phyloP scores from a whole-genome alignment of 495 filamentous ascomycete genomes.

The Annulohypoxylon nitens region DNA sequence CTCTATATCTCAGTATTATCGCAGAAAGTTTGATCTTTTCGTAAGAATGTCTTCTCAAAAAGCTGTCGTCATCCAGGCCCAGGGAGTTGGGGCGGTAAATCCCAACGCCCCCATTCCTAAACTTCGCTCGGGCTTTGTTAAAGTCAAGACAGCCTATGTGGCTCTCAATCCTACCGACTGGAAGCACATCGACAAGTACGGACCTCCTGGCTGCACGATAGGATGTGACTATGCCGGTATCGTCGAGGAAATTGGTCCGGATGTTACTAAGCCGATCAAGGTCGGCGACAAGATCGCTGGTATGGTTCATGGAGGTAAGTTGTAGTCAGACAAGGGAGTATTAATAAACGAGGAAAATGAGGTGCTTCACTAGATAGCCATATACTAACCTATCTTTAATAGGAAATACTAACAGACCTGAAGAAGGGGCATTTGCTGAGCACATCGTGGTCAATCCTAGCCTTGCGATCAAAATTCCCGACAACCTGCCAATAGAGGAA shows the following conservation, averaged over 20 bases:
- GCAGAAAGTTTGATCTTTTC: background rate
- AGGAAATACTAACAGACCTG: slow-evolving; percentile 19
- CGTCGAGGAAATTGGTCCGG: slow-evolving; percentile 50
- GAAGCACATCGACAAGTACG: slow-evolving; percentile 61
- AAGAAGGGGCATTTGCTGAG: slow-evolving; percentile 54
- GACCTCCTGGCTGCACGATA: slow-evolving; percentile 30
- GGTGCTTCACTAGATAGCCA: background rate
- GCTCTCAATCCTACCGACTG: slow-evolving; percentile 68
- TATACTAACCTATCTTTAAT: background rate
- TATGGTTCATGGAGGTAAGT: slow-evolving; percentile 45
- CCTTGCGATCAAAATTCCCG: slow-evolving; percentile 37
- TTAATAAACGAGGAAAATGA: background rate
- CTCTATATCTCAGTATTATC: background rate
- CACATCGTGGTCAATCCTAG: slow-evolving; percentile 44
- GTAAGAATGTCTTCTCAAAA: slow-evolving; percentile 20
- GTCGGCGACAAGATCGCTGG: slow-evolving; percentile 54
- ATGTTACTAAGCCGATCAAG: slow-evolving; percentile 43
- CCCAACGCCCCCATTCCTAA: slow-evolving; percentile 18
- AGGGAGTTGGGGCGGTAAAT: background rate
- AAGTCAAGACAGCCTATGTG: slow-evolving; percentile 52
- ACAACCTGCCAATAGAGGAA: slow-evolving; percentile 44
- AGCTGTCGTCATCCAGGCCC: slow-evolving; percentile 9
- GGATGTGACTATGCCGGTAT: slow-evolving; percentile 55
- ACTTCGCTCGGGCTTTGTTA: slow-evolving; percentile 21
- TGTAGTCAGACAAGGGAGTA: background rate